Evolutionary conservation across 179 eudicot genomes (phyloP).

Genomic region (Spergularia azorica): DNA sequence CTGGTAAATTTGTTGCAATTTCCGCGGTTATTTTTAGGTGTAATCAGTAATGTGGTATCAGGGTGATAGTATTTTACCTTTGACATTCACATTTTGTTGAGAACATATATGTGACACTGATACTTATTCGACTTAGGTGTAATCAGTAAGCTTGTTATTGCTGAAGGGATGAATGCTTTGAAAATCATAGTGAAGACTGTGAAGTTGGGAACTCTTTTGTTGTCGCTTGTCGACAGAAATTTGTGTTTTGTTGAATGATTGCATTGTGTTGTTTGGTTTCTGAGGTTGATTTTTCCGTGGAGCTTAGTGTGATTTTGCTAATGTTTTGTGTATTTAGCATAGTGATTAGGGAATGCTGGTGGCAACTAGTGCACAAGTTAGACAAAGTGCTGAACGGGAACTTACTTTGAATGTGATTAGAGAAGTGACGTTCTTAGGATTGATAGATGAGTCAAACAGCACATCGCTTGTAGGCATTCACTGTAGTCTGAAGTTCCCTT

Average conservation of each 20-base stretch:
- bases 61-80: not conserved
- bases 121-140: not conserved
- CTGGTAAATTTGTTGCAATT: conserved; percentile 43
- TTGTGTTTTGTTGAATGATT: not conserved
- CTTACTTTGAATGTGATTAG: not conserved
- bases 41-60: not conserved
- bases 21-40: conserved; percentile 2
- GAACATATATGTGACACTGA: conserved; percentile 18
- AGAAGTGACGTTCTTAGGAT: conserved; percentile 2
- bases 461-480: not conserved
- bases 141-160: not conserved
- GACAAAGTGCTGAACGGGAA: not conserved
- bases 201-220: not conserved
- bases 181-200: too few relatives aligned
- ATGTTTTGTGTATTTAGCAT: not conserved
- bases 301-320: too few relatives aligned
- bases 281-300: not conserved
- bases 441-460: not conserved
- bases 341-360: not conserved
- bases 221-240: not conserved
- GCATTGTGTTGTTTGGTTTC: not conserved
- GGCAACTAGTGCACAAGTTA: not conserved
- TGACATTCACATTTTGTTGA: not conserved
- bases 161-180: too few relatives aligned
- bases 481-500: not conserved